Base-by-base conservation (phyloP, 495 filamentous ascomycete genomes). In the Aspergillus nanangensis region DNA sequence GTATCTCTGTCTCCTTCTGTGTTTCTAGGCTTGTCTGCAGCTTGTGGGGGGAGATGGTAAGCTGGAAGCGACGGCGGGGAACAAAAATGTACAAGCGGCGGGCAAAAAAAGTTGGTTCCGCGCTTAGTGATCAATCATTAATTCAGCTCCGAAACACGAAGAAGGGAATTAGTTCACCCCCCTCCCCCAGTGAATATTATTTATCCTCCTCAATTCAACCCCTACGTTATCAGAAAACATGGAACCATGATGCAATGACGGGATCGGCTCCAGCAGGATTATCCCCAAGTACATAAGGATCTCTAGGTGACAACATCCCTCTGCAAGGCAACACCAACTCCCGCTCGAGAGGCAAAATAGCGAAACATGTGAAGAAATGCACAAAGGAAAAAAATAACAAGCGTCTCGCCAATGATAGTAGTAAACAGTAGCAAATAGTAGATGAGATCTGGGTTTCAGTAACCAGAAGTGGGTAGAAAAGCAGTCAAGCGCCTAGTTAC, bases 321-420 rank as follows among this genome's bases (percentile, higher is more conserved):
- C 39, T 60, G 47, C 33, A 60, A 51, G 48, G 48, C 52, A 55
- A 51, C 53, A 62, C 61, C 57, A 70, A 72, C 63, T 57, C 68
- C 65, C 56, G 65, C 63, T 69, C 52, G 61, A 65, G 57, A 56
- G 56, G n/a, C n/a, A n/a, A 62, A 65, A 40, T 45, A 55, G 38
- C 47, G 50, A 57, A 58, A 51, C 56, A 57, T 53, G 47, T 51
- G 42, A 51, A 45, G 32, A 40, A 44, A 41, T 41, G 41, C 55
- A 62, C 19, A 50, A 52, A 44, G 44, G 40, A 55, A 52, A 53
- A 44, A 51, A 39, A 20, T 48, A 39, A 25, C 38, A 52, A 40
- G 29, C 47, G 40, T 31, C 27, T 50, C 45, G 49, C 34, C 50
- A 53, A 45, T 46, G 48, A 50, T 31, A 42, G 34, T 46, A 60